phyloP scores from a whole-genome alignment of 1,284 basidiomycete species.

The Leccinum ponderosum region DNA sequence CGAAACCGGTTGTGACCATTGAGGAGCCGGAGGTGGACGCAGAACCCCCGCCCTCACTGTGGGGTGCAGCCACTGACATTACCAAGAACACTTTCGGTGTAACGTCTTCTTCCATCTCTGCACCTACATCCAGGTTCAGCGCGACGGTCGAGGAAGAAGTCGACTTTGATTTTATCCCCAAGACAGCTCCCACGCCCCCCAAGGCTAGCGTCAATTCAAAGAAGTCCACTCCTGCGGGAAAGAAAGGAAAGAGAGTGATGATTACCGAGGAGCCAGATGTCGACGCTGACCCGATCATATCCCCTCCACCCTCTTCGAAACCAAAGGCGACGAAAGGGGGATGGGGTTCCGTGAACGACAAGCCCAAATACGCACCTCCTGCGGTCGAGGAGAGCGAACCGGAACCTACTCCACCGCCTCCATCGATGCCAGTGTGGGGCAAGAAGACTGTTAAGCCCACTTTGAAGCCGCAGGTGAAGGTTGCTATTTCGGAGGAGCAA shows the following conservation, averaged over 20 bases:
- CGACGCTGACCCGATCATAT: slow-evolving; percentile 37
- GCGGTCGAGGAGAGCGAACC: slow-evolving; percentile 14
- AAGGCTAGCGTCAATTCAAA: slow-evolving; percentile 24
- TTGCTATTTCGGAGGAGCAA: slow-evolving; percentile 18
- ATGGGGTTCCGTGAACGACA: slow-evolving; percentile 20
- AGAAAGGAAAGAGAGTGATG: slow-evolving; percentile 39
- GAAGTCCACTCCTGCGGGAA: slow-evolving; percentile 18
- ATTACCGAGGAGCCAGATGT: slow-evolving; percentile 50
- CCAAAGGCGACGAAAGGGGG: slow-evolving; percentile 13
- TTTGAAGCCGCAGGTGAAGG: slow-evolving; percentile 20
- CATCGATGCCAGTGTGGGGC: slow-evolving; percentile 10
- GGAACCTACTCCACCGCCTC: slow-evolving; percentile 11
- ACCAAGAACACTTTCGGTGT: slow-evolving; percentile 12
- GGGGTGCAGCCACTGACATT: slow-evolving; percentile 14
- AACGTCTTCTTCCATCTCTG: slow-evolving; percentile 5
- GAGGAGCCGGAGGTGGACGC: slow-evolving; percentile 20
- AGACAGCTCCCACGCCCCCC: slow-evolving; percentile 5
- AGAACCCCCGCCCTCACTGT: slow-evolving; percentile 27
- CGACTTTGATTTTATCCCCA: slow-evolving; percentile 5
- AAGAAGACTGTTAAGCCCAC: slow-evolving; percentile 15
- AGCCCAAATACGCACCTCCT: slow-evolving; percentile 16
- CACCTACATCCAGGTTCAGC: slow-evolving; percentile 3
- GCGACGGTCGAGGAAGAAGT: slow-evolving; percentile 9
- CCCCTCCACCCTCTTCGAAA: slow-evolving; percentile 13
- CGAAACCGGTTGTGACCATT: slow-evolving; percentile 16